A percentile compares a stretch with the other conserved stretches of the same genome.
Conservation (phyloP, 306 rosid species). For the Dryas drummondii region DNA sequence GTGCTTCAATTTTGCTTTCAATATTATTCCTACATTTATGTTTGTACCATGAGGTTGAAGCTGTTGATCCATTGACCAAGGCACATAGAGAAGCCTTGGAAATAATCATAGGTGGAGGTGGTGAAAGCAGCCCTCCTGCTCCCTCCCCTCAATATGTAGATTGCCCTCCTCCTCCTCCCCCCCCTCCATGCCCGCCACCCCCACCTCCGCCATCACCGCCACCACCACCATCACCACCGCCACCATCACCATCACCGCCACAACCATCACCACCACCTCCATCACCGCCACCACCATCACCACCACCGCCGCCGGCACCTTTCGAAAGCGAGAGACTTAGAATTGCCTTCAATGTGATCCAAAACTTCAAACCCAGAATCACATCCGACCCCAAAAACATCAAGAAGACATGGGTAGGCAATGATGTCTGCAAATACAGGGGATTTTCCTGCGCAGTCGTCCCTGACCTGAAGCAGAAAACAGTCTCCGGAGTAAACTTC, state of each 20-base stretch:
- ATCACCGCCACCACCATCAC: neutral
- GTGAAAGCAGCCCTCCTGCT: constrained; percentile 16
- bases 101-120: constrained; percentile 11
- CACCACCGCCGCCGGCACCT: neutral
- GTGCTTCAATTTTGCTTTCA: constrained; percentile 21
- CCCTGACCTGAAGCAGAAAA: neutral
- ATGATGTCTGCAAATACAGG: neutral
- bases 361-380: neutral
- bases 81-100: neutral
- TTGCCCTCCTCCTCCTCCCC: constrained; percentile 28
- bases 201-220: constrained; percentile 10
- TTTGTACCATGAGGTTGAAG: neutral
- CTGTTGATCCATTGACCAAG: neutral
- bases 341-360: constrained; percentile 22
- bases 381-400: constrained; percentile 10
- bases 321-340: constrained; percentile 18
- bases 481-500: constrained; percentile 57
- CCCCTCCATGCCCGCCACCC: too few relatives aligned
- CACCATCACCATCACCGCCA: neutral
- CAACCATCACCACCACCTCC: neutral
- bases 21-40: neutral
- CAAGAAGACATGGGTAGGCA: constrained; percentile 15
- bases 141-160: constrained; percentile 30
- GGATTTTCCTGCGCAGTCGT: constrained; percentile 31
- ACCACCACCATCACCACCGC: neutral